phyloP scores from a whole-genome alignment of 306 rosid genomes.

The Dalbergia cochinchinensis region DNA sequence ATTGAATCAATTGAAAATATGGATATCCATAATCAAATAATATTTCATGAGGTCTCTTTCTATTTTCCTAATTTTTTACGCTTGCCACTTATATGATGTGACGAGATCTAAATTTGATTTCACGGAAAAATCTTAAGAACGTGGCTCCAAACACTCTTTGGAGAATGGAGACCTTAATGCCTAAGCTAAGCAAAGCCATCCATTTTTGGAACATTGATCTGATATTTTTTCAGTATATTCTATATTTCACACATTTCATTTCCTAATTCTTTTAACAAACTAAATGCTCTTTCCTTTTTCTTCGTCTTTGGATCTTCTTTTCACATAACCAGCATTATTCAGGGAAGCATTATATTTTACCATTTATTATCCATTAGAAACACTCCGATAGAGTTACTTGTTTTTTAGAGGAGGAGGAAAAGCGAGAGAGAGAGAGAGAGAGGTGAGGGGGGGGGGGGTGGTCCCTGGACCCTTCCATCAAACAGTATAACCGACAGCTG shows the following conservation, averaged over 20 bases:
- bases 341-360: neutral
- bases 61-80: no score
- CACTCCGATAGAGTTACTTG: constrained; percentile 31
- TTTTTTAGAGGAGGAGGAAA: no score
- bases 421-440: no score
- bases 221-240: constrained; percentile 1
- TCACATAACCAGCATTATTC: neutral
- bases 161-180: constrained; percentile 8
- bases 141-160: neutral
- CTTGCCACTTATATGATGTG: neutral
- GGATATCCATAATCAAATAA: no score
- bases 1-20: no score
- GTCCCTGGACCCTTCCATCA: constrained; percentile 4
- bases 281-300: neutral
- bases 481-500: neutral
- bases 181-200: constrained; percentile 17
- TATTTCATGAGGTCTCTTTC: no score
- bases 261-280: neutral
- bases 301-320: constrained; percentile 23
- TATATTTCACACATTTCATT: constrained; percentile 11
- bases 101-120: neutral
- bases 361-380: constrained; percentile 11
- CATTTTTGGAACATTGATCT: constrained; percentile 5
- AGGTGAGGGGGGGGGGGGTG: no score
- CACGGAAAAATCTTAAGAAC: no score